phyloP scores from a whole-genome alignment of 1,139 yeast species.

The Debaryomycetaceae sp. region DNA sequence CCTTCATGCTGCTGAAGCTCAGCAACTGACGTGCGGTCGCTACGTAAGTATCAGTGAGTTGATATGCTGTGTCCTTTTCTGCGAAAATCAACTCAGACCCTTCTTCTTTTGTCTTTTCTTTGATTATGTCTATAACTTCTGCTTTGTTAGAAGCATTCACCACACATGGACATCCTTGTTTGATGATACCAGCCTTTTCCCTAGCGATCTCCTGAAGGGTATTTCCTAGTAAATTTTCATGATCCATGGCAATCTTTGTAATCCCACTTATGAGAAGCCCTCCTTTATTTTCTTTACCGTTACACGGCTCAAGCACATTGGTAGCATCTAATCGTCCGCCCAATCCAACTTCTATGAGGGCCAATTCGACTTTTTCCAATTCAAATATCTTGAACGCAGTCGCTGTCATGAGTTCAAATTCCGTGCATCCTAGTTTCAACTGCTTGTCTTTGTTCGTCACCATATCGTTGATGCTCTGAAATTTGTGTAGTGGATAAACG shows the following conservation, averaged over 20 bases:
- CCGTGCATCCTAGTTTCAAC: constrained; percentile 63
- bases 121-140: constrained; percentile 47
- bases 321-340: constrained; percentile 92
- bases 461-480: constrained; percentile 38
- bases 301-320: constrained; percentile 48
- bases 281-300: constrained; percentile 6
- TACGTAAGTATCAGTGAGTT: not conserved
- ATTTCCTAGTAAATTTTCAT: constrained; percentile 68
- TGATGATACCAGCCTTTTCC: constrained; percentile 85
- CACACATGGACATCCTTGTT: constrained; percentile 56
- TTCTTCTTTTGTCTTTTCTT: constrained; percentile 13
- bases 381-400: constrained; percentile 76
- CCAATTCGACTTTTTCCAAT: constrained; percentile 57
- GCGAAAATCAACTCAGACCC: constrained; percentile 18
- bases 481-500: constrained; percentile 49
- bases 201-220: constrained; percentile 60
- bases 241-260: constrained; percentile 84
- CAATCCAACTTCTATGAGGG: constrained; percentile 84
- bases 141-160: constrained; percentile 65
- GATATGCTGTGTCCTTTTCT: not conserved
- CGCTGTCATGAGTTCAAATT: constrained; percentile 81
- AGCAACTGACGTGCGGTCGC: constrained; percentile 11
- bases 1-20: constrained; percentile 54
- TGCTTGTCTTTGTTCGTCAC: constrained; percentile 34
- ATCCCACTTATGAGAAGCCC: constrained; percentile 68